Evolutionary conservation across 202 grass and related monocot species (phyloP).

Genomic region (Panicum hallii): DNA sequence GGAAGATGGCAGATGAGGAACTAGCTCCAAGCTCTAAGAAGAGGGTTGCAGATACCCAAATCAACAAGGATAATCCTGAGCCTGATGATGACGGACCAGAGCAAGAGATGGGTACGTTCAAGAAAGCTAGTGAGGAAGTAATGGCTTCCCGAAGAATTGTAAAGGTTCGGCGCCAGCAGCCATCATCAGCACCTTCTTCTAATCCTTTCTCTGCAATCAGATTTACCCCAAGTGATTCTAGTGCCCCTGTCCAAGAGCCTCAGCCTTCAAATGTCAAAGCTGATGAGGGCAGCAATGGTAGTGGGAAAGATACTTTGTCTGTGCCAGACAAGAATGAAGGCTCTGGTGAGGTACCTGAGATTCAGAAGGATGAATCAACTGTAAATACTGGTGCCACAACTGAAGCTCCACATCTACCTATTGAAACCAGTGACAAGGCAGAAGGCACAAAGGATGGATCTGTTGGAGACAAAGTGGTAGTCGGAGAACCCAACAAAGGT

Average conservation of each 20-base stretch:
- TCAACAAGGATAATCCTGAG: constrained; percentile 90
- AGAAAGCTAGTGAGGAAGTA: constrained; percentile 95
- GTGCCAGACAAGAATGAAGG: constrained; percentile 28
- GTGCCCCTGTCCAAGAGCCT: constrained; percentile 45
- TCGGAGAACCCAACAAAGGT: constrained; percentile 45
- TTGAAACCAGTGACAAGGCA: constrained; percentile 50
- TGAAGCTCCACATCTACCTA: constrained; percentile 34
- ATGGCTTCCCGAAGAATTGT: constrained; percentile 86
- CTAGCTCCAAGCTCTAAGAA: constrained; percentile 75
- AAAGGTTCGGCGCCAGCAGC: constrained; percentile 76
- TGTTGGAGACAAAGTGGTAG: constrained; percentile 41
- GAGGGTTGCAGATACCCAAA: constrained; percentile 79
- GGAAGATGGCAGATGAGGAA: constrained; percentile 76
- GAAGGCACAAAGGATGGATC: constrained; percentile 44
- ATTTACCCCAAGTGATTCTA: constrained; percentile 58
- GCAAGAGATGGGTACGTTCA: constrained; percentile 73
- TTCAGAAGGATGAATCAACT: neutral
- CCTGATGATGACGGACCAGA: constrained; percentile 72
- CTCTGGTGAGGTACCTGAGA: constrained; percentile 11
- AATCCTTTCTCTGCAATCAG: constrained; percentile 89
- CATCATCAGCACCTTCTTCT: constrained; percentile 52
- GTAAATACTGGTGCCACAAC: constrained; percentile 29
- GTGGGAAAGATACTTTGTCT: constrained; percentile 44
- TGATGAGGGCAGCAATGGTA: constrained; percentile 57
- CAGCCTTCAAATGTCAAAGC: constrained; percentile 49